Evolutionary conservation across 106 monocot species (phyloP), one percentile per base, ranked within the genome.

Genomic region (Alisma plantagoaquatica): DNA sequence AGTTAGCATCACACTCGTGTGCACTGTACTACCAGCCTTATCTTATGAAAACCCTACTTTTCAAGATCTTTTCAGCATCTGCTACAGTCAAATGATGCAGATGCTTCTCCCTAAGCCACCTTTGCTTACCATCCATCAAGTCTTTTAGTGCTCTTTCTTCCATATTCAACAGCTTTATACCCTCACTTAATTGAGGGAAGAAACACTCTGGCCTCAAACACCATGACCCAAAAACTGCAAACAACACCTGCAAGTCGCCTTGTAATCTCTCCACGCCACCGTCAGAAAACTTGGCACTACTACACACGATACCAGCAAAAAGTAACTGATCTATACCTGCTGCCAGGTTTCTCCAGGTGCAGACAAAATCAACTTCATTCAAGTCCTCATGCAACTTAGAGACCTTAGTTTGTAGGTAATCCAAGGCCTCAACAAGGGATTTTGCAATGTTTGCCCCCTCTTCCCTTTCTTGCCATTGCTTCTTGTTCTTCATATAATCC

Each of bases 181-280:
- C 74, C 38, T 90, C 90, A 33, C 55, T 57, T 27, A 86, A 41
- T 53, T 35, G 69, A 0, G 85, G 72, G 18, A 99, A 99, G 64
- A 99, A 99, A 12, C 90, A 79, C 52, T 82, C 73, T 3, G 90
- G 98, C 51, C 98, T 79, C 59, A 90, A 56, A 69, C 90, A 99
- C 89, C 90, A 99, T 17, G 71, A 68, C 10, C 64, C 31, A 33
- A 90, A 90, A 41, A 82, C 74, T 38, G 76, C 77, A 48, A 82
- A 80, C 51, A 90, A 53, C 1, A 82, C 67, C 44, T 66, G 72
- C 38, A 99, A 7, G 57, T 90, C 82, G 30, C 81, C 42, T 18
- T 21, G 29, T 30, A 90, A 57, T 50, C 86, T 85, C 51, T 73
- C 61, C 10, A 90, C 79, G 1, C 90, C 85, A 27, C 55, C 65